Percentiles rank a stretch among this genome's conserved stretches.
phyloP scores from a whole-genome alignment of 805 yeast genomes.

The Nakazawaea holstii region DNA sequence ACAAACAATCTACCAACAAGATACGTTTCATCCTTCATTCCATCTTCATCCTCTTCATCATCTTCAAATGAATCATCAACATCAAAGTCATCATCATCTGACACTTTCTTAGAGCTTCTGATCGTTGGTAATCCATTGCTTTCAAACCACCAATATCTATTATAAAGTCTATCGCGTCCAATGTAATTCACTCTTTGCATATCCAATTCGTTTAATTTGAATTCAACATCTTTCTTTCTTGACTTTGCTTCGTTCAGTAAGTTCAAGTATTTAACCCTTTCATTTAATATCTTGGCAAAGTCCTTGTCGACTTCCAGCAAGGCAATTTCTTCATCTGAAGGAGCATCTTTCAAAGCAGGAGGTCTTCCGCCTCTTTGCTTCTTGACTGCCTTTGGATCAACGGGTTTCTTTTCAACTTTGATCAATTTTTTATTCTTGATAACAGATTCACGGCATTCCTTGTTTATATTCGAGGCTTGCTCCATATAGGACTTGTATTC shows the following conservation, averaged over 20 bases:
- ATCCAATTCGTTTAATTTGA: conserved; percentile 61
- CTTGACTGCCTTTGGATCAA: conserved; percentile 19
- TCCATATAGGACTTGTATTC: conserved; percentile 54
- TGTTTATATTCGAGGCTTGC: conserved; percentile 39
- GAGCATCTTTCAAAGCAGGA: conserved; percentile 22
- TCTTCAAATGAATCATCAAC: conserved; percentile 25
- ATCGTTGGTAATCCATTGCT: conserved; percentile 67
- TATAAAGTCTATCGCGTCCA: conserved; percentile 80
- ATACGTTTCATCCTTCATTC: conserved; percentile 48
- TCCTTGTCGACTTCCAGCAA: conserved; percentile 35
- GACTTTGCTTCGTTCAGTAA: conserved; percentile 41
- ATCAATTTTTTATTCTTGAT: conserved; percentile 19
- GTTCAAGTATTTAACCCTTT: conserved; percentile 34
- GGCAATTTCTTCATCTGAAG: conserved; percentile 28
- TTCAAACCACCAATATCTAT: conserved; percentile 96
- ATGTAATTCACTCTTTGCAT: conserved; percentile 69
- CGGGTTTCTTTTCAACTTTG: conserved; percentile 18
- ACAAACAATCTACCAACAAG: conserved; percentile 85
- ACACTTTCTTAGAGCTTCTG: conserved; percentile 13
- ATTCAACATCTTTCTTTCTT: conserved; percentile 51
- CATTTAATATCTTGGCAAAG: conserved; percentile 37
- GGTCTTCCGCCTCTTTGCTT: conserved; percentile 22
- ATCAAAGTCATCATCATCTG: conserved; percentile 20
- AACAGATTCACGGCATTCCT: conserved; percentile 28
- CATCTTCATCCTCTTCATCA: conserved; percentile 40